Evolutionary conservation across 192 early-diverging fungal genomes (phyloP).

Genomic region (Coemansia sp.): DNA sequence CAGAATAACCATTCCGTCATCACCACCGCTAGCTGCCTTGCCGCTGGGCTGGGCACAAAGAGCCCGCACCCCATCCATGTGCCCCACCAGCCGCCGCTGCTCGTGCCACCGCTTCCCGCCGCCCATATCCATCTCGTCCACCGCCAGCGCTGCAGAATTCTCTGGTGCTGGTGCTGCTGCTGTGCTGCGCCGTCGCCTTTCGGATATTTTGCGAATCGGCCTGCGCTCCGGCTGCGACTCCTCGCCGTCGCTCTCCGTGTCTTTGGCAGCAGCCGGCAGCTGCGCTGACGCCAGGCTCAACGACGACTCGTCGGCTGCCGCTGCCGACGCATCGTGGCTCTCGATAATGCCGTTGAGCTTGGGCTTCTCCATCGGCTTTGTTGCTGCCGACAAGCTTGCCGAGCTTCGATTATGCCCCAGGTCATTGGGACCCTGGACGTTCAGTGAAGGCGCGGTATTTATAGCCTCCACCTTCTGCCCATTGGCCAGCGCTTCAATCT

Average conservation of each 20-base stretch:
- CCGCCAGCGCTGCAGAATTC: slow-evolving; percentile 5
- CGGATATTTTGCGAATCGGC: slow-evolving; percentile 19
- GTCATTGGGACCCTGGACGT: neutral
- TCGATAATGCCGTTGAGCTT: slow-evolving; percentile 26
- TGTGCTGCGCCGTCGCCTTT: slow-evolving; percentile 14
- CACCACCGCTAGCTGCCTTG: slow-evolving; percentile 18
- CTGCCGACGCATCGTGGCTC: slow-evolving; percentile 3
- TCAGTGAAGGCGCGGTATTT: neutral
- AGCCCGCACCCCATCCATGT: slow-evolving; percentile 41
- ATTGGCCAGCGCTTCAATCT: slow-evolving; percentile 29
- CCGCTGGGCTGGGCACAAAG: slow-evolving; percentile 8
- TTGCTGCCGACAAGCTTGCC: neutral
- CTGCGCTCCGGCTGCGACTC: slow-evolving; percentile 5
- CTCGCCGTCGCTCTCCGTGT: neutral
- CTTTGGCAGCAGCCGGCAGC: neutral
- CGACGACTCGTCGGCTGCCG: neutral
- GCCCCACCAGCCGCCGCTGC: slow-evolving; percentile 26
- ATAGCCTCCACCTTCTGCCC: slow-evolving; percentile 1
- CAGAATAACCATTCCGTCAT: slow-evolving; percentile 44
- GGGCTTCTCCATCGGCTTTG: neutral
- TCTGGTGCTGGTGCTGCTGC: neutral
- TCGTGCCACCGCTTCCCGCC: neutral
- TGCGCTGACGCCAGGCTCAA: slow-evolving; percentile 12
- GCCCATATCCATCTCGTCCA: slow-evolving; percentile 18
- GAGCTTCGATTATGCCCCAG: neutral